phyloP scores from a whole-genome alignment of 139 green algal species.

The Raphidocelis subcapitata region DNA sequence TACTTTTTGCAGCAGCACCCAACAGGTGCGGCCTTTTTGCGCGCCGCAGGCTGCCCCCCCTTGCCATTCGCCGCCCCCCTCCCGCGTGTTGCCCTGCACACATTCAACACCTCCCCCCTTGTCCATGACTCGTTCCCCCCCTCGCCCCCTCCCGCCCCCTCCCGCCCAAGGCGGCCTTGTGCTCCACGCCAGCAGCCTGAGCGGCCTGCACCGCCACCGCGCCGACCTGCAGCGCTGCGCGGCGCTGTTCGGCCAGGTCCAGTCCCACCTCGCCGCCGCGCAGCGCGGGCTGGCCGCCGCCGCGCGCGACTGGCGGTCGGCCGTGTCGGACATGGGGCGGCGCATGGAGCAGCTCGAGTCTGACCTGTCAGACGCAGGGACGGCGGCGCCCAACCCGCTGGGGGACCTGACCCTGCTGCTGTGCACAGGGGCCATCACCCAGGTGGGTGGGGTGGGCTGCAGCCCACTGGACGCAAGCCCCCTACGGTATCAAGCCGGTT shows the following conservation, averaged over 20 bases:
- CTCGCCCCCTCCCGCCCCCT: too few species aligned
- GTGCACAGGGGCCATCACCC: not conserved
- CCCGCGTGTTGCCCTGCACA: too few species aligned
- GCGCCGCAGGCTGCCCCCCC: too few species aligned
- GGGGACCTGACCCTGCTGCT: constrained; percentile 33
- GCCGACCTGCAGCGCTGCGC: constrained; percentile 14
- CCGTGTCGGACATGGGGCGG: constrained; percentile 24
- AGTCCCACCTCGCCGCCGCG: constrained; percentile 10
- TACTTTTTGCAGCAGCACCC: too few species aligned
- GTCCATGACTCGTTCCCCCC: too few species aligned
- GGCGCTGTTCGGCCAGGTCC: constrained; percentile 17
- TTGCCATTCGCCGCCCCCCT: too few species aligned
- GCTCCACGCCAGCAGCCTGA: constrained; percentile 4
- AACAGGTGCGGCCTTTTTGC: too few species aligned
- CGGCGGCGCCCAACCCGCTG: constrained; percentile 6
- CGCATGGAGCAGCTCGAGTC: constrained; percentile 30
- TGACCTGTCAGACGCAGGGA: constrained; percentile 6
- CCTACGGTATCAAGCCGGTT: too few species aligned
- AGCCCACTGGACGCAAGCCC: too few species aligned
- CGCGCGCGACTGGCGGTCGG: constrained; percentile 25
- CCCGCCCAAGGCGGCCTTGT: not conserved
- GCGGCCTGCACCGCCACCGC: constrained; percentile 10
- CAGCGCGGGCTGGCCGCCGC: constrained; percentile 23
- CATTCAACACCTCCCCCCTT: too few species aligned
- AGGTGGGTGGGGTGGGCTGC: too few species aligned